Conservation (phyloP, 1,284 basidiomycete species). For the Meira miltonrushii region DNA sequence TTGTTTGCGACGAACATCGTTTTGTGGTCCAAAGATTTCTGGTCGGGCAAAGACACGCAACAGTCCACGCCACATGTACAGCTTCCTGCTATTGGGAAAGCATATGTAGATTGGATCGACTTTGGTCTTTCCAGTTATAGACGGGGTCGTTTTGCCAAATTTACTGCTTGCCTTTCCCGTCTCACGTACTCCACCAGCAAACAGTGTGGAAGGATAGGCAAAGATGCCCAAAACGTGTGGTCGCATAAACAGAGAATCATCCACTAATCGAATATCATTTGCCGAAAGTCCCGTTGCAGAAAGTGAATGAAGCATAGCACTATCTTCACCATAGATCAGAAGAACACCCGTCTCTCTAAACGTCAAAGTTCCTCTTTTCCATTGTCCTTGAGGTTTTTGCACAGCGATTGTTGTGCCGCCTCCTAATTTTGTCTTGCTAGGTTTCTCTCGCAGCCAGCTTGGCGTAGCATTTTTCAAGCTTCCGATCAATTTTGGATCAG, state of each 20-base stretch:
- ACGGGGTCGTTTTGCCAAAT: no score
- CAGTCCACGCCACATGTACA: conserved; percentile 23
- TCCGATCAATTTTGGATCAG: conserved; percentile 3
- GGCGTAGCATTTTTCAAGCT: conserved; percentile 11
- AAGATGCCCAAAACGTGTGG: conserved; percentile 32
- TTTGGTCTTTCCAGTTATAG: not conserved
- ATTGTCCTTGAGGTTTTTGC: conserved; percentile 9
- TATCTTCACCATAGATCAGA: conserved; percentile 30
- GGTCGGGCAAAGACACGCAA: conserved; percentile 27
- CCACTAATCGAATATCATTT: conserved; percentile 33
- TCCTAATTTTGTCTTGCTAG: conserved; percentile 11
- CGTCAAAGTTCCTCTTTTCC: conserved; percentile 28
- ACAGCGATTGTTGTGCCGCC: not conserved
- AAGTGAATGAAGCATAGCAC: conserved; percentile 33
- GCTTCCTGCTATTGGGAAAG: conserved; percentile 23
- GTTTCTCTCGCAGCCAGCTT: conserved; percentile 19
- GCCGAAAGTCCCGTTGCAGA: conserved; percentile 18
- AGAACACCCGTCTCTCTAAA: conserved; percentile 35
- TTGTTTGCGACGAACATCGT: conserved; percentile 17
- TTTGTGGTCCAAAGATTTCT: conserved; percentile 29
- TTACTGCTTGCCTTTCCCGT: not conserved
- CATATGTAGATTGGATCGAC: conserved; percentile 34
- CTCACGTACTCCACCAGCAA: not conserved
- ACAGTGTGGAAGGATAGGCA: conserved; percentile 17
- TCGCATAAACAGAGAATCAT: conserved; percentile 33